phyloP scores from a whole-genome alignment of 805 yeast genomes.

The Pichia thaimueangensis region DNA sequence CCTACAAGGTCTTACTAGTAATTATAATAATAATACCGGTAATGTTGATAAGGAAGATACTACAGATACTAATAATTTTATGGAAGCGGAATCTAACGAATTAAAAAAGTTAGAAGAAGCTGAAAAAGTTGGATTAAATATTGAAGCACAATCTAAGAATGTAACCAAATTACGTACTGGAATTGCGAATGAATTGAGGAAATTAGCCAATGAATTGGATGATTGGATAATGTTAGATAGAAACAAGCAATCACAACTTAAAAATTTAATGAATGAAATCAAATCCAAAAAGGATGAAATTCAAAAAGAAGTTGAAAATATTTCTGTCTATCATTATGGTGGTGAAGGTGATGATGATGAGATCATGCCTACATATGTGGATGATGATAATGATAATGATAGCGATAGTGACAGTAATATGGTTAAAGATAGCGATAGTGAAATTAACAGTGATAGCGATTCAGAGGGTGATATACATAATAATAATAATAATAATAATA shows the following conservation, averaged over 20 bases:
- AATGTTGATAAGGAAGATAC: neutral
- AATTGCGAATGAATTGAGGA: conserved; percentile 22
- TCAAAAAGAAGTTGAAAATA: conserved; percentile 7
- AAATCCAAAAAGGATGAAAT: conserved; percentile 3
- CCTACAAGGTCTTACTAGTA: neutral
- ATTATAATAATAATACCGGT: neutral
- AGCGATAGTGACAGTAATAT: neutral
- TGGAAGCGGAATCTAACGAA: neutral
- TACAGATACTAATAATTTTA: no score
- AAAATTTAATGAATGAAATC: neutral
- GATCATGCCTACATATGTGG: conserved; percentile 15
- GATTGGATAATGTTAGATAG: conserved; percentile 26
- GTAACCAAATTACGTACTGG: conserved; percentile 19
- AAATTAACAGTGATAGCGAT: neutral
- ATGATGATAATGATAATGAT: conserved; percentile 10
- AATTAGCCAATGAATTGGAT: conserved; percentile 24
- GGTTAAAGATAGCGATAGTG: conserved; percentile 1
- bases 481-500: no score
- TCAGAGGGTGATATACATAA: no score
- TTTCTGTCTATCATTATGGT: conserved; percentile 2
- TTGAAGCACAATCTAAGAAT: conserved; percentile 15
- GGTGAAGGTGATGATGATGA: conserved; percentile 15
- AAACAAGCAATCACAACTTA: conserved; percentile 5
- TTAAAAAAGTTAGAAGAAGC: neutral
- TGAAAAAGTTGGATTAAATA: conserved; percentile 19